Conservation (phyloP, 495 filamentous ascomycete species). For the Geopyxis carbonaria region DNA sequence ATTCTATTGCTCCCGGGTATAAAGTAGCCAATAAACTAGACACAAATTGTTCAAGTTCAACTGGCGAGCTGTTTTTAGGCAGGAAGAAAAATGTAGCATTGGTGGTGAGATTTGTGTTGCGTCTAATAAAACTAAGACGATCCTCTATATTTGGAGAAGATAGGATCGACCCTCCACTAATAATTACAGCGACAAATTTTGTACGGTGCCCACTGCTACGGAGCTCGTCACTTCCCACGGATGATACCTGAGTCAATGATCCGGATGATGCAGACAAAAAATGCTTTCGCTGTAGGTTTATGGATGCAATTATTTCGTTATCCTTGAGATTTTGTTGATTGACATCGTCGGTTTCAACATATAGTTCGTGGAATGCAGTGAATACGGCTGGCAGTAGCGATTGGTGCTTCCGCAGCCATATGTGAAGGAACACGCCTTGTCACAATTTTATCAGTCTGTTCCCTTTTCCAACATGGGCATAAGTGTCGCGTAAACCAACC, state of each 20-base stretch:
- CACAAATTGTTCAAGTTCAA: slow-evolving; percentile 47
- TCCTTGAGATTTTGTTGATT: slow-evolving; percentile 55
- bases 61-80: slow-evolving; percentile 42
- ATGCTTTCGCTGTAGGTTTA: slow-evolving; percentile 46
- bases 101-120: slow-evolving; percentile 59
- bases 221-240: slow-evolving; percentile 13
- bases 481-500: neutral
- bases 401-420: slow-evolving; percentile 79
- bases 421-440: slow-evolving; percentile 51
- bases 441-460: neutral
- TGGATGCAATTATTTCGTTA: slow-evolving; percentile 75
- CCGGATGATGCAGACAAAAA: slow-evolving; percentile 5
- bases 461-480: too few species aligned
- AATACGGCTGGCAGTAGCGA: slow-evolving; percentile 60
- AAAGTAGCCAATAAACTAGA: slow-evolving; percentile 41
- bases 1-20: slow-evolving; percentile 51
- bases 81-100: slow-evolving; percentile 63
- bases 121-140: slow-evolving; percentile 54
- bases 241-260: slow-evolving; percentile 2
- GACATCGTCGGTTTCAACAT: slow-evolving; percentile 49
- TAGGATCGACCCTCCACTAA: slow-evolving; percentile 48
- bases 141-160: slow-evolving; percentile 52
- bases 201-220: slow-evolving; percentile 16
- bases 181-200: slow-evolving; percentile 51
- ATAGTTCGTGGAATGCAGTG: slow-evolving; percentile 46